phyloP scores from a whole-genome alignment of 768 basidiomycete genomes.

The Macrocybe gigantea region DNA sequence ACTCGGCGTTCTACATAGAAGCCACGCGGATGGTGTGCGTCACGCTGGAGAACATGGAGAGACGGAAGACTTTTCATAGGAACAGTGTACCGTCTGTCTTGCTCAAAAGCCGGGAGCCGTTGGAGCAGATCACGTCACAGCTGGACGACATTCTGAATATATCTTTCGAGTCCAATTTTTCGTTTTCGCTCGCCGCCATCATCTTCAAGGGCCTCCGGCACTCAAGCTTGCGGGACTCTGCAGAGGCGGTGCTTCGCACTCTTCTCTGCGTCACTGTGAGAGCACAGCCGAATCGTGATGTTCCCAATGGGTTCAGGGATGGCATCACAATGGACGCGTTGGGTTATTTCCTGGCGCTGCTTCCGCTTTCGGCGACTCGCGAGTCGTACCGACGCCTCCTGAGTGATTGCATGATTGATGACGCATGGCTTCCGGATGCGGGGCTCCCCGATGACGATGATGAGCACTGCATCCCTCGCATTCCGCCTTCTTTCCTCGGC shows the following conservation, averaged over 20 bases:
- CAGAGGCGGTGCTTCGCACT: constrained; percentile 55
- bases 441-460: constrained; percentile 32
- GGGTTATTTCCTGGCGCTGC: constrained; percentile 74
- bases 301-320: constrained; percentile 32
- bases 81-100: constrained; percentile 50
- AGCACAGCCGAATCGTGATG: constrained; percentile 24
- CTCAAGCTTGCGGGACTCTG: constrained; percentile 53
- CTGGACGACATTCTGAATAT: constrained; percentile 69
- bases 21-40: constrained; percentile 63
- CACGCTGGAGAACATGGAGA: constrained; percentile 59
- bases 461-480: constrained; percentile 38
- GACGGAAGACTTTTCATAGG: constrained; percentile 51
- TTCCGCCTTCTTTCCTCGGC: constrained; percentile 55
- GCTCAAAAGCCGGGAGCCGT: constrained; percentile 53
- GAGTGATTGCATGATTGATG: constrained; percentile 54
- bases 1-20: constrained; percentile 63
- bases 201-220: constrained; percentile 86
- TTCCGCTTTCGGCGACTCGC: constrained; percentile 60
- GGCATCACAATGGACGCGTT: constrained; percentile 55
- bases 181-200: constrained; percentile 75
- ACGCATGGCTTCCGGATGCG: constrained; percentile 35
- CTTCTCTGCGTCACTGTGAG: constrained; percentile 57
- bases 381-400: constrained; percentile 56
- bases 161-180: constrained; percentile 74
- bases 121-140: constrained; percentile 67